These are phyloP conservation scores for Dictyostelium gargantuum DNA, from an alignment of 208 protist species.

Conservation along the genomic window DNA sequence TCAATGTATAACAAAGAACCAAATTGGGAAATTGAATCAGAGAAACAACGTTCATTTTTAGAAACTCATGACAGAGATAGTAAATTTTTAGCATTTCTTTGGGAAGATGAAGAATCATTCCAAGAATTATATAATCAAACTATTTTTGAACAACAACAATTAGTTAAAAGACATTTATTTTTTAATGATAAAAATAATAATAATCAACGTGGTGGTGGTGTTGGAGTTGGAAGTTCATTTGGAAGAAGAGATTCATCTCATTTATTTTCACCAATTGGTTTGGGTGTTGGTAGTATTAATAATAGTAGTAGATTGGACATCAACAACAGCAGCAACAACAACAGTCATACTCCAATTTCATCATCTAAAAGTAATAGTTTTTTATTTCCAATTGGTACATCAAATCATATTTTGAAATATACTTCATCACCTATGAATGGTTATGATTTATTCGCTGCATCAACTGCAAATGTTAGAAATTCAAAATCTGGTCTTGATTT, in stretches of 20 bases:
- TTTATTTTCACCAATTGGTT: background rate
- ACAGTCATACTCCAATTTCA: background rate
- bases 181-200: background rate
- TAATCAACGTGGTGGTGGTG: background rate
- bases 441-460: constrained; percentile 7
- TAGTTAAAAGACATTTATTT: background rate
- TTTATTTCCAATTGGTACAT: constrained; percentile 14
- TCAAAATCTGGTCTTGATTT: constrained; percentile 35
- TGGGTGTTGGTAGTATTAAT: background rate
- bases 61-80: constrained; percentile 18
- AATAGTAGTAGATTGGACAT: background rate
- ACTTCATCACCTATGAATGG: constrained; percentile 19
- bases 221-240: background rate
- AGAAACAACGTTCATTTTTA: constrained; percentile 46
- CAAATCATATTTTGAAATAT: constrained; percentile 28
- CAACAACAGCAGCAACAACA: too few relatives aligned
- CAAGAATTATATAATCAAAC: background rate
- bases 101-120: constrained; percentile 14
- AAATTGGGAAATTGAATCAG: constrained; percentile 44
- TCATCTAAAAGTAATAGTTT: background rate
- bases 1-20: constrained; percentile 45
- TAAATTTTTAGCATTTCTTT: constrained; percentile 42
- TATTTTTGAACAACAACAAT: background rate
- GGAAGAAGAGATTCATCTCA: background rate
- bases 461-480: constrained; percentile 8